Conservation (phyloP, 176 grass and related monocot species). For the Panicum miliaceum region DNA sequence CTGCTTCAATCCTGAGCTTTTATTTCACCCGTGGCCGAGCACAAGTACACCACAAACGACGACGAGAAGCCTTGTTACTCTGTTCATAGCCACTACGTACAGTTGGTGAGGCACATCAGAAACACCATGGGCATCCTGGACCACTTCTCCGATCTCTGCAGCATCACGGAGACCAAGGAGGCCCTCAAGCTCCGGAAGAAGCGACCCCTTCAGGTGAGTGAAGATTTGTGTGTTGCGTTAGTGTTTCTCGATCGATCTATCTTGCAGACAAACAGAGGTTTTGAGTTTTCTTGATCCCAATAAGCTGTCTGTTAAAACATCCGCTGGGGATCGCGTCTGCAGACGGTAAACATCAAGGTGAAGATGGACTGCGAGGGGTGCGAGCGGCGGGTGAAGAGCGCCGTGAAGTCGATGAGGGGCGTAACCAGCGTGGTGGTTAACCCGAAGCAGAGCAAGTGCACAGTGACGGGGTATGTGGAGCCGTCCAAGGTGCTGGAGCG, state of each 20-base stretch:
- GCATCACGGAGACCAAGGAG: conserved; percentile 64
- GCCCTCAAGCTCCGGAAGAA: conserved; percentile 70
- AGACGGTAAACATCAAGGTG: conserved; percentile 88
- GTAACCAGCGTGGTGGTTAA: conserved; percentile 67
- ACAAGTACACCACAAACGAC: neutral
- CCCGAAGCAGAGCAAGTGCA: conserved; percentile 71
- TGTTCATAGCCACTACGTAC: neutral
- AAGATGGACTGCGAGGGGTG: conserved; percentile 95
- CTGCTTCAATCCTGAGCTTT: neutral
- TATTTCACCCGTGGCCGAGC: neutral
- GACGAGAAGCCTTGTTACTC: neutral
- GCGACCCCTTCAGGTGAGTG: conserved; percentile 72
- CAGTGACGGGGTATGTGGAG: conserved; percentile 80
- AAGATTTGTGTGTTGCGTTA: neutral
- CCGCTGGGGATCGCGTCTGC: neutral
- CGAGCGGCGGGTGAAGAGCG: conserved; percentile 69
- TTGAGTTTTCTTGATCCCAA: neutral
- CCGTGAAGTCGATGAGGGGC: conserved; percentile 57
- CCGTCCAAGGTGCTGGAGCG: conserved; percentile 67
- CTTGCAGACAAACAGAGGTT: neutral
- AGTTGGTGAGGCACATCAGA: neutral
- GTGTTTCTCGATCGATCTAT: neutral
- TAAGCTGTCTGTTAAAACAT: neutral
- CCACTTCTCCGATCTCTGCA: conserved; percentile 65
- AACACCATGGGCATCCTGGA: conserved; percentile 71